A percentile compares a stretch with the other conserved stretches of the same genome.
phyloP scores from a whole-genome alignment of 441 rosid species.

The Jatropha podagrica region DNA sequence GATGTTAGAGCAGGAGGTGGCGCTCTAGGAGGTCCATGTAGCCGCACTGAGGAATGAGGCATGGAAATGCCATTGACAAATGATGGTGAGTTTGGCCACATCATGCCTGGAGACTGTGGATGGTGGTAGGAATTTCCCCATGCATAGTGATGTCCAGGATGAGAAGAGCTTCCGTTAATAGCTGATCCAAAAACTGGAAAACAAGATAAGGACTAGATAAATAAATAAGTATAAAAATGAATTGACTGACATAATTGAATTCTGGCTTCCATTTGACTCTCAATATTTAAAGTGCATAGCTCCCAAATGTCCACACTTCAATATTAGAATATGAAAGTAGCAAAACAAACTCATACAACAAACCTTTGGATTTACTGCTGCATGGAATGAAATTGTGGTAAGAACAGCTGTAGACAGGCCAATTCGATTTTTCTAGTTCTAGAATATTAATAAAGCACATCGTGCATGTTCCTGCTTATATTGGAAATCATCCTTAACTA shows the following conservation, averaged over 20 bases:
- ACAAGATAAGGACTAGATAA: conserved; percentile 15
- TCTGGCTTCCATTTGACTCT: background rate
- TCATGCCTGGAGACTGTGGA: conserved; percentile 41
- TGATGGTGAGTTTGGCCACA: conserved; percentile 63
- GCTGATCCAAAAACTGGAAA: conserved; percentile 51
- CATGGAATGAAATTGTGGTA: background rate
- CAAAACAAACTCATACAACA: background rate
- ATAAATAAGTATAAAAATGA: conserved; percentile 8
- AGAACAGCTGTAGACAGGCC: background rate
- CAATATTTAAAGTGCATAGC: conserved; percentile 1
- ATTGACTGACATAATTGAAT: background rate
- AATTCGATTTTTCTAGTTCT: background rate
- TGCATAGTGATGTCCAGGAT: conserved; percentile 40
- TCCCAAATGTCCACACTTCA: conserved; percentile 1
- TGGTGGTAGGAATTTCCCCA: conserved; percentile 49
- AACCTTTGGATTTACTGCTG: conserved; percentile 4
- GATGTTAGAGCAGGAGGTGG: conserved; percentile 44
- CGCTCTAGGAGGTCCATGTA: conserved; percentile 47
- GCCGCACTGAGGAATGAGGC: conserved; percentile 32
- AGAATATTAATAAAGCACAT: background rate
- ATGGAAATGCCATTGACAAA: conserved; percentile 44
- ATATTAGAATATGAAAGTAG: conserved; percentile 17
- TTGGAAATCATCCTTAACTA: background rate
- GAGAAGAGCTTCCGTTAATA: conserved; percentile 37
- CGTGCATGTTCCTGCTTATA: background rate